A percentile compares a stretch with the other conserved stretches of the same genome.
Conservation (phyloP, 23 red algal species). For the Gracilaria caudata region DNA sequence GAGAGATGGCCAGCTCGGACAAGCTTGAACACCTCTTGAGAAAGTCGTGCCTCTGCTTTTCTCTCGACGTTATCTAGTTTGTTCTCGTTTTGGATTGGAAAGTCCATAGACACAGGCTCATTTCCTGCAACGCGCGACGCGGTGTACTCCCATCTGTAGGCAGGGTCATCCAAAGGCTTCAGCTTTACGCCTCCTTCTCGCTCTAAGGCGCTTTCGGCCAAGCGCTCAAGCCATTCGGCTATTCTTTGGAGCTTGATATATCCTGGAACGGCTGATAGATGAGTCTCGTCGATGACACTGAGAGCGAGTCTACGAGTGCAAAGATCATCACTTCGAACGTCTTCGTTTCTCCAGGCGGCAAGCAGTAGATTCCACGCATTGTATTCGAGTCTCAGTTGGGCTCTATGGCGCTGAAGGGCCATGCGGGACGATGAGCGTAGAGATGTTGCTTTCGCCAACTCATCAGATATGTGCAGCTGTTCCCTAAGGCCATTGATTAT, state of each 20-base stretch:
- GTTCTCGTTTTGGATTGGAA: conserved; percentile 19
- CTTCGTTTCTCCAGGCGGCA: conserved; percentile 30
- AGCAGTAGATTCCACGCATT: conserved; percentile 46
- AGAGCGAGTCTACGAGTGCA: conserved; percentile 34
- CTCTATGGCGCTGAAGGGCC: neutral
- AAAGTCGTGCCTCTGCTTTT: conserved; percentile 59
- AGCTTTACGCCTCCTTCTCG: conserved; percentile 45
- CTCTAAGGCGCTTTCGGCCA: conserved; percentile 36
- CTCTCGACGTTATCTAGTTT: conserved; percentile 42
- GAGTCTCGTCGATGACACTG: conserved; percentile 11
- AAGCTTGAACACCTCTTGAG: conserved; percentile 51
- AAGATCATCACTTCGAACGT: conserved; percentile 32
- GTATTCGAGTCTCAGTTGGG: conserved; percentile 36
- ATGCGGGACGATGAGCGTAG: neutral
- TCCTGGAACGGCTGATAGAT: conserved; percentile 12
- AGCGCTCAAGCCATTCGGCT: conserved; percentile 56
- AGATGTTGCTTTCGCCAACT: conserved; percentile 22
- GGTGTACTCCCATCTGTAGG: conserved; percentile 70
- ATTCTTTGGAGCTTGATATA: conserved; percentile 35
- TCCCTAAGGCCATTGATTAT: conserved; percentile 8
- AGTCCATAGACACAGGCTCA: conserved; percentile 59
- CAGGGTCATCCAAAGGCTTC: conserved; percentile 69
- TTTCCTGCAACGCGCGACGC: conserved; percentile 3
- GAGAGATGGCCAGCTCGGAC: conserved; percentile 49
- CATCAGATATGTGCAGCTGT: conserved; percentile 21